Conservation (phyloP, 2,329 filamentous ascomycete species). For the Westerdykella aurantiaca region DNA sequence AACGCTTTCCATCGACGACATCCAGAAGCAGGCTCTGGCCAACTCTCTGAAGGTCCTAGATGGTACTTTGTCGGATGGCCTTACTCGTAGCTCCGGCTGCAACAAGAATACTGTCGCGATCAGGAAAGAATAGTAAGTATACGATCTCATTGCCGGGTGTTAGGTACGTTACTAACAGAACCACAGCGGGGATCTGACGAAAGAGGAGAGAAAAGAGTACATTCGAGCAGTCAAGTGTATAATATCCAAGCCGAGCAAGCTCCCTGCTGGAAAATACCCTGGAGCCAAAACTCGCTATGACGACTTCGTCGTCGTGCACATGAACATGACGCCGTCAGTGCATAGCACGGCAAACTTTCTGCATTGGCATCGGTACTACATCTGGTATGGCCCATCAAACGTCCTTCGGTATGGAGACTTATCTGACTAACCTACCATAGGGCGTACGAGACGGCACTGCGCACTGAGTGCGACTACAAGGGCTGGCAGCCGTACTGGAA, state of each 20-base stretch:
- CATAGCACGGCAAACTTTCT: constrained; percentile 30
- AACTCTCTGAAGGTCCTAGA: constrained; percentile 26
- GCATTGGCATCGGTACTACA: constrained; percentile 41
- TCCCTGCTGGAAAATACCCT: constrained; percentile 20
- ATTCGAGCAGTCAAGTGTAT: constrained; percentile 31
- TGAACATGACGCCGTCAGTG: constrained; percentile 28
- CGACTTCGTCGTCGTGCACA: constrained; percentile 26
- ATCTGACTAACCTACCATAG: constrained; percentile 3
- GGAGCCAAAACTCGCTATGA: constrained; percentile 31
- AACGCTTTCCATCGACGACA: constrained; percentile 17
- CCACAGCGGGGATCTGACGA: constrained; percentile 21
- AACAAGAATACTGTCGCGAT: constrained; percentile 38
- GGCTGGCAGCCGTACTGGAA: constrained; percentile 48
- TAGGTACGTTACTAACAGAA: constrained; percentile 1
- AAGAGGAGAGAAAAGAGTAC: constrained; percentile 29
- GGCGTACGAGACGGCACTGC: constrained; percentile 39
- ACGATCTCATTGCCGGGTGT: neutral
- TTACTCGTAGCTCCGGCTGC: constrained; percentile 24
- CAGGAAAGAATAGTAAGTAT: constrained; percentile 42
- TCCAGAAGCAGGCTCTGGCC: constrained; percentile 22
- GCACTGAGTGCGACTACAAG: constrained; percentile 39
- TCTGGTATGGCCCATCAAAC: constrained; percentile 19
- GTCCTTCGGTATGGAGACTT: neutral
- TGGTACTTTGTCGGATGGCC: constrained; percentile 23
- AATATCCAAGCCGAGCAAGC: constrained; percentile 20